phyloP scores from a whole-genome alignment of 1,284 basidiomycete genomes.

The Volvariella surrecta region DNA sequence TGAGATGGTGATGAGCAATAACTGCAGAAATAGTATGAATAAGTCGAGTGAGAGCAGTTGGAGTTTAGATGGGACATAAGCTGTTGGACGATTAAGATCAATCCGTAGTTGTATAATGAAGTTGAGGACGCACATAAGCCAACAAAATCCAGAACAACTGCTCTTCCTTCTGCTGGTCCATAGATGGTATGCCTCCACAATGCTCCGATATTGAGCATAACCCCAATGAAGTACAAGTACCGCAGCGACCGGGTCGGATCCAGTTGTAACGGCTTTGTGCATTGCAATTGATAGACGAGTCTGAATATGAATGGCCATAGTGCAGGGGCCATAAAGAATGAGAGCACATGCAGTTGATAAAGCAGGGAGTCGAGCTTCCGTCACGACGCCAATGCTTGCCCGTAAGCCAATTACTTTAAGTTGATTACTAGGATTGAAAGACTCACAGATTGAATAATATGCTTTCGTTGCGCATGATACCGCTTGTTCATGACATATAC shows the following conservation, averaged over 20 bases:
- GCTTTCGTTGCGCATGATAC: slow-evolving; percentile 66
- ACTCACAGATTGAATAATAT: slow-evolving; percentile 66
- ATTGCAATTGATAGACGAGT: slow-evolving; percentile 52
- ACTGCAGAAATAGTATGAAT: slow-evolving; percentile 54
- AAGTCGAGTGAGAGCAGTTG: slow-evolving; percentile 59
- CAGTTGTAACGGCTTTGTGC: slow-evolving; percentile 53
- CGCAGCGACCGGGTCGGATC: slow-evolving; percentile 53
- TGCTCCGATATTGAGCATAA: slow-evolving; percentile 47
- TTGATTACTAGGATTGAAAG: slow-evolving; percentile 3
- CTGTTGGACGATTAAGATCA: slow-evolving; percentile 24
- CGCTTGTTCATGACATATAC: slow-evolving; percentile 63
- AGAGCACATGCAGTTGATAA: slow-evolving; percentile 64
- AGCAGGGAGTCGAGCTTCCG: slow-evolving; percentile 57
- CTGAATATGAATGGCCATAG: slow-evolving; percentile 49
- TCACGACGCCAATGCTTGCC: too few species aligned
- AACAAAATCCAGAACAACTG: slow-evolving; percentile 66
- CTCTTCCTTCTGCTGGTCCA: slow-evolving; percentile 42
- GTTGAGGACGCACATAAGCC: slow-evolving; percentile 51
- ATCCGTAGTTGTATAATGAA: background rate
- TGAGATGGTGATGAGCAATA: slow-evolving; percentile 54
- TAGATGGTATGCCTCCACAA: slow-evolving; percentile 52
- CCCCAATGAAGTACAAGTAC: slow-evolving; percentile 51
- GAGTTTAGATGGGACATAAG: slow-evolving; percentile 47
- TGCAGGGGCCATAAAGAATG: slow-evolving; percentile 67
- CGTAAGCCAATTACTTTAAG: slow-evolving; percentile 7